Percentiles rank a stretch among this genome's conserved stretches.
These are phyloP conservation scores for Colletotrichum aenigma DNA, from an alignment of 2,329 filamentous ascomycete species.

Conservation along the genomic window DNA sequence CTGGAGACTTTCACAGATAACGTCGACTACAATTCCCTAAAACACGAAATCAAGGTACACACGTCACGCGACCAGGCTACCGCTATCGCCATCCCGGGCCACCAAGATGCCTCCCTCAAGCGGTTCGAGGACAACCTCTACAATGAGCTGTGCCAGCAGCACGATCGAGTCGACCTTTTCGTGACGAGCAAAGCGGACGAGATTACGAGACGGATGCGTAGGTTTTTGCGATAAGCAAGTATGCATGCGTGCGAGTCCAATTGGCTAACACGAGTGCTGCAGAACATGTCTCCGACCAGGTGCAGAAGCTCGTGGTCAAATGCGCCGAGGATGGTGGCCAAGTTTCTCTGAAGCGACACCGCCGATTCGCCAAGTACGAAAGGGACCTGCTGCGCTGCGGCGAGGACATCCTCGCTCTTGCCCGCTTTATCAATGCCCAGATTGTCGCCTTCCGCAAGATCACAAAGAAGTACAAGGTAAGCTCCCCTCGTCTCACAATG, in stretches of 20 bases:
- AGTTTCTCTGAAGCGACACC: conserved; percentile 50
- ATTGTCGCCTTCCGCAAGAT: conserved; percentile 81
- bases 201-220: conserved; percentile 71
- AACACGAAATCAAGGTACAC: conserved; percentile 81
- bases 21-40: conserved; percentile 87
- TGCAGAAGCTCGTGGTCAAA: conserved; percentile 52
- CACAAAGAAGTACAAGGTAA: conserved; percentile 80
- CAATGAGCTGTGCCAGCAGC: conserved; percentile 72
- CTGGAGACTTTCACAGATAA: conserved; percentile 62
- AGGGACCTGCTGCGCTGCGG: conserved; percentile 61
- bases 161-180: conserved; percentile 79
- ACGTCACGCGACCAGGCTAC: conserved; percentile 73
- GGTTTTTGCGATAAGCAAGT: not conserved
- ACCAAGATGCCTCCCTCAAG: conserved; percentile 60
- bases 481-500: conserved; percentile 13
- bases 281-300: conserved; percentile 55
- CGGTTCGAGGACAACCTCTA: conserved; percentile 77
- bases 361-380: conserved; percentile 58
- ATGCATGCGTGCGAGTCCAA: not conserved
- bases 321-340: conserved; percentile 38
- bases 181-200: conserved; percentile 81
- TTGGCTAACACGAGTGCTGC: not conserved
- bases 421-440: conserved; percentile 76
- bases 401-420: conserved; percentile 72
- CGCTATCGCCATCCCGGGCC: conserved; percentile 77